Percentiles rank a stretch among this genome's conserved stretches.
Conservation (phyloP, 306 rosid genomes). For the Prunus padus region DNA sequence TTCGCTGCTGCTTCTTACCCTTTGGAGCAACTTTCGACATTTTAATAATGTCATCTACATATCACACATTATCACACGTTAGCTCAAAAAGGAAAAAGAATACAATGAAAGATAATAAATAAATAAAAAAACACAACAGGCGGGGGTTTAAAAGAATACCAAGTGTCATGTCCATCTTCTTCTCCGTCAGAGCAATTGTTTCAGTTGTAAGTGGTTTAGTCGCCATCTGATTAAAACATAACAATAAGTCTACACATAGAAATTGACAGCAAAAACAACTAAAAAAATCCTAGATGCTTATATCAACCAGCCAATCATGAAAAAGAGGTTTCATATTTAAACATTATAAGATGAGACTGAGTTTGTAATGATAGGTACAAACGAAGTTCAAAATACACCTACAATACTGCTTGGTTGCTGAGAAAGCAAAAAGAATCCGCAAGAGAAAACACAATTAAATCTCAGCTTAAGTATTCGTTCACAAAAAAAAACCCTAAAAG, state of each 20-base stretch:
- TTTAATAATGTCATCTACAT: conserved; percentile 76
- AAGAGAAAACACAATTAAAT: not conserved
- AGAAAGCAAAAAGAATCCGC: not conserved
- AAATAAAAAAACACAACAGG: not conserved
- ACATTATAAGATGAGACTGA: not conserved
- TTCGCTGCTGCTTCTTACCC: conserved; percentile 40
- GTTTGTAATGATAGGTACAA: not conserved
- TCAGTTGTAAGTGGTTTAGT: conserved; percentile 69
- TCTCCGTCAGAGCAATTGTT: conserved; percentile 87
- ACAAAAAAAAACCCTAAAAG: not conserved
- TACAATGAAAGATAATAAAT: not conserved
- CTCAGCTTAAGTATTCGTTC: not conserved
- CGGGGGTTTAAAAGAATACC: conserved; percentile 35
- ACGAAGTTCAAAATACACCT: not conserved
- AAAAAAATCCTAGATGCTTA: not conserved
- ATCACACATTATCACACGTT: not conserved
- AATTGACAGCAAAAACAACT: not conserved
- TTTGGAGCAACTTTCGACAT: conserved; percentile 56
- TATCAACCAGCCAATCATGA: not conserved
- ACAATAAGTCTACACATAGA: not conserved
- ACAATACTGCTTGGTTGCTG: not conserved
- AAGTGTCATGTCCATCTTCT: conserved; percentile 95
- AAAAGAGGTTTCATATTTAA: not conserved
- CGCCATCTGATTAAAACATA: conserved; percentile 54
- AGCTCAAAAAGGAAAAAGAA: not conserved